A percentile compares a stretch with the other conserved stretches of the same genome.
These are phyloP conservation scores for Bipolaris victoriae DNA, from an alignment of 2,329 filamentous ascomycete species.

Conservation along the genomic window DNA sequence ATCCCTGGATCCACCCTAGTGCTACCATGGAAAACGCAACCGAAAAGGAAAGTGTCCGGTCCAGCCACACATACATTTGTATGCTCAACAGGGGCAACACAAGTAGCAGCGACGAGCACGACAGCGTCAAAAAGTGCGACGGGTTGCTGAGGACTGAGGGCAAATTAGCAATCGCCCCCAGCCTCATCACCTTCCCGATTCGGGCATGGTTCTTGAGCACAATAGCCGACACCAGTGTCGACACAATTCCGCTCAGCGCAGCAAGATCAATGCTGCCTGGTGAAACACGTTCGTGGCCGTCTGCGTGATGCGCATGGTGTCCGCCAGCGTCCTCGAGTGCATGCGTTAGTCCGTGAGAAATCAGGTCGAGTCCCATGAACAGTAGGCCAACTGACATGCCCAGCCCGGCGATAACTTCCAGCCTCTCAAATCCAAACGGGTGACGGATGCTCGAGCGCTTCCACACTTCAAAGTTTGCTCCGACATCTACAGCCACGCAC, in stretches of 20 bases:
- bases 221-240: conserved; percentile 85
- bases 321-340: conserved; percentile 76
- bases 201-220: conserved; percentile 87
- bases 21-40: conserved; percentile 90
- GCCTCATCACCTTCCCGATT: conserved; percentile 89
- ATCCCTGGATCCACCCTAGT: conserved; percentile 81
- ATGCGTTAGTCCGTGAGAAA: conserved; percentile 93
- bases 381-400: conserved; percentile 94
- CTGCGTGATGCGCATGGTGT: conserved; percentile 75
- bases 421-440: conserved; percentile 88
- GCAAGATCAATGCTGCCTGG: conserved; percentile 82
- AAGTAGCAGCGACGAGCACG: conserved; percentile 80
- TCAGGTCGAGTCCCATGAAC: conserved; percentile 96
- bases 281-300: conserved; percentile 69
- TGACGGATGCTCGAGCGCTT: conserved; percentile 89
- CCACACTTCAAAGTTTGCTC: conserved; percentile 98
- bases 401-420: conserved; percentile 93
- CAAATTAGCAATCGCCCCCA: conserved; percentile 79
- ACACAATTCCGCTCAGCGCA: conserved; percentile 78
- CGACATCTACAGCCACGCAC: conserved; percentile 89
- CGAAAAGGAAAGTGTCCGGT: conserved; percentile 78
- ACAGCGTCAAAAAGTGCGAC: conserved; percentile 91
- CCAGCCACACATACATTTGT: conserved; percentile 81
- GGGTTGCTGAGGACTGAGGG: conserved; percentile 92
- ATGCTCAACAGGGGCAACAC: conserved; percentile 82